Evolutionary conservation across 345 rosid genomes (phyloP).

Genomic region (Carallia pectinifolia): DNA sequence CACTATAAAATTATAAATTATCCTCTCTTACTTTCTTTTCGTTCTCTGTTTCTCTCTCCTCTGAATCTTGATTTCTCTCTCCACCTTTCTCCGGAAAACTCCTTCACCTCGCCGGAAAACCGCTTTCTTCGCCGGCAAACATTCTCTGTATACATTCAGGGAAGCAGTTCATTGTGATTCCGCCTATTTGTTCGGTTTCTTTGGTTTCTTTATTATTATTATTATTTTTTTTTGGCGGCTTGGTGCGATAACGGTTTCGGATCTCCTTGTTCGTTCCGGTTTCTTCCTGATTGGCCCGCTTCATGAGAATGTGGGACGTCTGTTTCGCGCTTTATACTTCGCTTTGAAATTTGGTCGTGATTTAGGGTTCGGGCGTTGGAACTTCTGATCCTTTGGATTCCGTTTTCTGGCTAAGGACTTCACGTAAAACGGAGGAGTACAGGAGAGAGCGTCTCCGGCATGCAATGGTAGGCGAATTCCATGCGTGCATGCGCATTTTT

Average conservation of each 20-base stretch:
- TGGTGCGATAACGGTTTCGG: conserved; percentile 41
- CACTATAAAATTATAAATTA: conserved; percentile 69
- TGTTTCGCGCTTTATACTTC: conserved; percentile 32
- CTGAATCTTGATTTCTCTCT: conserved; percentile 24
- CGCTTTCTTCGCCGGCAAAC: conserved; percentile 28
- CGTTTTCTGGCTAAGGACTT: too few relatives aligned
- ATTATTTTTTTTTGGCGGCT: conserved; percentile 5
- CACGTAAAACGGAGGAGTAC: conserved; percentile 57
- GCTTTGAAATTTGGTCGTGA: conserved; percentile 51
- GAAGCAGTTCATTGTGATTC: neutral
- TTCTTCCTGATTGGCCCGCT: conserved; percentile 35
- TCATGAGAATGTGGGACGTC: conserved; percentile 66
- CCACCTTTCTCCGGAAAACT: conserved; percentile 29
- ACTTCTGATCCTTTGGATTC: conserved; percentile 13
- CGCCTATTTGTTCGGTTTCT: neutral
- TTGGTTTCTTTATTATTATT: neutral
- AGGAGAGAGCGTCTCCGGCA: conserved; percentile 47
- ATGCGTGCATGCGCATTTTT: neutral
- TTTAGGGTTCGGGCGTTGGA: conserved; percentile 62
- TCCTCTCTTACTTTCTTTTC: conserved; percentile 37
- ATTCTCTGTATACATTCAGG: conserved; percentile 9
- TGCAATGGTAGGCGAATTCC: conserved; percentile 73
- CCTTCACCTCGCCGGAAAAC: conserved; percentile 42
- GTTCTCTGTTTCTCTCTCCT: conserved; percentile 38
- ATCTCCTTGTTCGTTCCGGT: conserved; percentile 59